phyloP scores from a whole-genome alignment of 345 rosid genomes.

The Raphanus raphanistrum region DNA sequence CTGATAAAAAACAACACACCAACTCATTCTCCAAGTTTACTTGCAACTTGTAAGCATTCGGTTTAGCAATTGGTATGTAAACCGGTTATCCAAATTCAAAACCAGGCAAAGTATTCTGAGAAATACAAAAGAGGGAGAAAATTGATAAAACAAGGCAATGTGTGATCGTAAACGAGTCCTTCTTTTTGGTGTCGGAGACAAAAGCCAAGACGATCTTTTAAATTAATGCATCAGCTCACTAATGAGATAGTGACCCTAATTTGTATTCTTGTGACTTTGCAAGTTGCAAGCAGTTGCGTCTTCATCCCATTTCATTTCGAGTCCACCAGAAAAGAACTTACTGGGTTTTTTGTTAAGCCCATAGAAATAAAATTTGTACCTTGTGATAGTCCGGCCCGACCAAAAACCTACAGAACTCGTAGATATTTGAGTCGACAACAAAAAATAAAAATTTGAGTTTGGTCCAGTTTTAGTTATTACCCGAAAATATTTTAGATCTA shows the following conservation, averaged over 20 bases:
- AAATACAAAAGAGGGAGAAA: neutral
- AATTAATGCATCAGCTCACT: neutral
- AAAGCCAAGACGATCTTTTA: constrained; percentile 12
- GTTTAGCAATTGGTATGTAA: constrained; percentile 4
- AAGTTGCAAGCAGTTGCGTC: neutral
- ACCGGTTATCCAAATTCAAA: constrained; percentile 7
- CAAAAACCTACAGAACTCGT: no score
- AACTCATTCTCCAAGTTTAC: neutral
- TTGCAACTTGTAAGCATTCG: neutral
- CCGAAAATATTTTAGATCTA: no score
- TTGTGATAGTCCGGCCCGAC: no score
- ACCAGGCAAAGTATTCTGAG: neutral
- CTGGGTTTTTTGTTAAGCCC: neutral
- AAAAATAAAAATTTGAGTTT: no score
- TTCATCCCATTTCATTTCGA: neutral
- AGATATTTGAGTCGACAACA: no score
- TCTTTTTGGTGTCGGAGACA: constrained; percentile 20
- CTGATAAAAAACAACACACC: constrained; percentile 4
- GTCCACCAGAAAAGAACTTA: neutral
- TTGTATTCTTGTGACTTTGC: neutral
- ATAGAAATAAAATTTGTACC: neutral
- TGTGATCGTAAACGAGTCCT: constrained; percentile 25
- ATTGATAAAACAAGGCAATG: constrained; percentile 26
- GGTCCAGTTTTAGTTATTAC: no score
- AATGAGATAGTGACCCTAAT: neutral